phyloP scores from a whole-genome alignment of 202 grass and related monocot species.

The Elaeis oleifera region DNA sequence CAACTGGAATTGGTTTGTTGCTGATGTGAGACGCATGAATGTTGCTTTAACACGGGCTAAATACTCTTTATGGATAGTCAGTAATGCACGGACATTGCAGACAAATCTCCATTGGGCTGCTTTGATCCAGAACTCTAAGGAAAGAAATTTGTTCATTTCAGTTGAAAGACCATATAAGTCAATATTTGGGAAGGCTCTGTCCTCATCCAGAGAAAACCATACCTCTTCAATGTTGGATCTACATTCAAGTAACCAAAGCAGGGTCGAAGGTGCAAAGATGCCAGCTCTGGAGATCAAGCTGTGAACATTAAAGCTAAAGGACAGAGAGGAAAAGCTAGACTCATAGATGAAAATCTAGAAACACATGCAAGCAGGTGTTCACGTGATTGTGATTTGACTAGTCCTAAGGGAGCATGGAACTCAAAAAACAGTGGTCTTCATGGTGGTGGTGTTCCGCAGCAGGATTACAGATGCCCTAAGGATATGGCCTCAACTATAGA shows the following conservation, averaged over 20 bases:
- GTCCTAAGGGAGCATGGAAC: neutral
- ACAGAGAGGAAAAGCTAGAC: constrained; percentile 21
- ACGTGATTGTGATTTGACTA: neutral
- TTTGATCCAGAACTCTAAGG: constrained; percentile 67
- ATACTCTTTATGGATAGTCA: constrained; percentile 84
- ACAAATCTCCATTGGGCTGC: constrained; percentile 74
- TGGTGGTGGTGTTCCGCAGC: constrained; percentile 18
- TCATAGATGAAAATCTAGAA: constrained; percentile 20
- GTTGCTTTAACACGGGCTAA: constrained; percentile 90
- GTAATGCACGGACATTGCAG: constrained; percentile 79
- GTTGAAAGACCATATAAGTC: constrained; percentile 50
- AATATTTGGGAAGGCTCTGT: constrained; percentile 30
- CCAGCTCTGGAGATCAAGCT: neutral
- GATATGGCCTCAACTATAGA: constrained; percentile 13
- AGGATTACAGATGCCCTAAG: constrained; percentile 30
- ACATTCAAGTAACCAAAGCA: constrained; percentile 20
- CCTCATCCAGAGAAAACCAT: constrained; percentile 15
- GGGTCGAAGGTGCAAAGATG: constrained; percentile 20
- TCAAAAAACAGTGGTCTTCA: neutral
- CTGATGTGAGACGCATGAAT: constrained; percentile 97
- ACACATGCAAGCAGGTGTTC: constrained; percentile 21
- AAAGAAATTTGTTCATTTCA: constrained; percentile 57
- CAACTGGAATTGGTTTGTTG: constrained; percentile 84
- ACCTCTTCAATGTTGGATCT: constrained; percentile 15
- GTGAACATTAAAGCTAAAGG: constrained; percentile 3